These are phyloP conservation scores for Laguncularia racemosa DNA, from an alignment of 345 rosid genomes.

Conservation along the genomic window DNA sequence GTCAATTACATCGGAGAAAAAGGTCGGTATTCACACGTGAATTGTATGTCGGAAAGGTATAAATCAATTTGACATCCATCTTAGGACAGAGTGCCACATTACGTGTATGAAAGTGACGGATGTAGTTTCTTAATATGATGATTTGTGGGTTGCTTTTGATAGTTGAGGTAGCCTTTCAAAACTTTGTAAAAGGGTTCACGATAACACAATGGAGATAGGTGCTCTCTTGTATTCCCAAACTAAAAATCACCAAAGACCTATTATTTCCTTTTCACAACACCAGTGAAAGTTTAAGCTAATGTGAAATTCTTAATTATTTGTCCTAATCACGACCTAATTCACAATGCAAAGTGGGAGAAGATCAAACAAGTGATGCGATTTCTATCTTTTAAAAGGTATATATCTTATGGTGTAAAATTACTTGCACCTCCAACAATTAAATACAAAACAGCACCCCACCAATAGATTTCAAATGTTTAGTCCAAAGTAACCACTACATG, in stretches of 20 bases:
- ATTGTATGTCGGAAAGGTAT: too few relatives aligned
- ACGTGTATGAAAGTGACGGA: constrained; percentile 1
- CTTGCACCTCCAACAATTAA: neutral
- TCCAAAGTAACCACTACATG: neutral
- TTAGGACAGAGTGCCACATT: constrained; percentile 4
- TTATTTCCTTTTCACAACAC: neutral
- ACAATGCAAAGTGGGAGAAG: neutral
- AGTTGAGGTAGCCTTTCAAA: constrained; percentile 21
- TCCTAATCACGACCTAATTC: constrained; percentile 22
- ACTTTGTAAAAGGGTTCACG: constrained; percentile 2
- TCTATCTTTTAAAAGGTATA: neutral
- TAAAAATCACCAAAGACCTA: constrained; percentile 1
- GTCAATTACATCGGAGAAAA: neutral
- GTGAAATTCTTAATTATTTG: neutral
- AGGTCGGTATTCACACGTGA: too few relatives aligned
- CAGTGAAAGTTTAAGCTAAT: neutral
- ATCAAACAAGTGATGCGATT: too few relatives aligned
- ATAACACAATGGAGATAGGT: constrained; percentile 13
- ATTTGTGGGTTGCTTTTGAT: constrained; percentile 8
- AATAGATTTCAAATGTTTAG: neutral
- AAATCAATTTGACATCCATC: neutral
- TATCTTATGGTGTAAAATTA: neutral
- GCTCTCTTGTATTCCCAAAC: constrained; percentile 7
- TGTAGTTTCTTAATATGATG: neutral
- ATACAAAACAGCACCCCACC: constrained; percentile 1